These are phyloP conservation scores for Pseudocohnilembus persalinus DNA, from an alignment of 169 alveolate species.

Conservation along the genomic window DNA sequence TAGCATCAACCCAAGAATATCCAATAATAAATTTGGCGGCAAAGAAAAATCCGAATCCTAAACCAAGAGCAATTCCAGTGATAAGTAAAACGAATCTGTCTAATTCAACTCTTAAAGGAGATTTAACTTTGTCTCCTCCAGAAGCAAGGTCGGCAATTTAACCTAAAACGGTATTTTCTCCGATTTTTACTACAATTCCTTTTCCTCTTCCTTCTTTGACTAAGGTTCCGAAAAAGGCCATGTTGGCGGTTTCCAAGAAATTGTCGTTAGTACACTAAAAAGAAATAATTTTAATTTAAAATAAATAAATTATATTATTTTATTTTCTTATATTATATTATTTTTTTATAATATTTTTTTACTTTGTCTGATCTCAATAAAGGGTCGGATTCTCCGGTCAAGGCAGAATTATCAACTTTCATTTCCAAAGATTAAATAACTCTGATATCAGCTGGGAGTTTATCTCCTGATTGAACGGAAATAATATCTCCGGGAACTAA, in stretches of 20 bases:
- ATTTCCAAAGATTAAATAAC: conserved; percentile 60
- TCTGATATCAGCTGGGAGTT: conserved; percentile 83
- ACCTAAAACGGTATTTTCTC: conserved; percentile 86
- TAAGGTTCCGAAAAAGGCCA: conserved; percentile 78
- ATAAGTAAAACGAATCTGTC: conserved; percentile 80
- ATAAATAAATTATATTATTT: conserved; percentile 45
- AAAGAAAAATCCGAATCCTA: conserved; percentile 78
- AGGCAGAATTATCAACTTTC: conserved; percentile 81
- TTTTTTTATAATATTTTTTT: conserved; percentile 70
- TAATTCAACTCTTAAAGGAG: conserved; percentile 82
- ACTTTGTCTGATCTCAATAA: conserved; percentile 53
- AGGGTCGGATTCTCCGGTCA: conserved; percentile 84
- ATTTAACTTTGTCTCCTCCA: conserved; percentile 68
- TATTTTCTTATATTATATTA: conserved; percentile 81
- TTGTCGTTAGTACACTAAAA: conserved; percentile 45
- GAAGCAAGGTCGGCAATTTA: conserved; percentile 83
- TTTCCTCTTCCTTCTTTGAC: conserved; percentile 67
- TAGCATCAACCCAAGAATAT: conserved; percentile 67
- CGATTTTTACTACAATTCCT: conserved; percentile 82
- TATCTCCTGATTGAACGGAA: conserved; percentile 69
- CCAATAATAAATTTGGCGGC: conserved; percentile 68
- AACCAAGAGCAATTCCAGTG: conserved; percentile 69
- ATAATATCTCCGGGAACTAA: conserved; percentile 81
- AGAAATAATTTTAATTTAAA: background rate
- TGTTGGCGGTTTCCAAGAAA: conserved; percentile 63